phyloP scores from a whole-genome alignment of 116 monocot species.

The Iris pallida region DNA sequence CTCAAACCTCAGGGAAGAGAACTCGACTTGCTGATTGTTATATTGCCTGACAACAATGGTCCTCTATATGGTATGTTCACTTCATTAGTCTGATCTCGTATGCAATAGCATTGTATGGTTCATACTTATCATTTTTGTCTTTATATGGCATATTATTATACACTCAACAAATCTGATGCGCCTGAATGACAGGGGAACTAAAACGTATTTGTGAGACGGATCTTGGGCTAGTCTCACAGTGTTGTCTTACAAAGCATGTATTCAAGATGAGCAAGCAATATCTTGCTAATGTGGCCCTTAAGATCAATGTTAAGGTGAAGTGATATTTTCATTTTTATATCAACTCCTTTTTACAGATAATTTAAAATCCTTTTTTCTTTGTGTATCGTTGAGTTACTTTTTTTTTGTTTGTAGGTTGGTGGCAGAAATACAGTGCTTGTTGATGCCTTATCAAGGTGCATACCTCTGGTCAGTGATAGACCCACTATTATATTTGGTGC shows the following conservation, averaged over 20 bases:
- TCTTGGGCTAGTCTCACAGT: slow-evolving; percentile 89
- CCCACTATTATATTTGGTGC: slow-evolving; percentile 96
- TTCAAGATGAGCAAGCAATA: slow-evolving; percentile 75
- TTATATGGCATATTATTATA: background rate
- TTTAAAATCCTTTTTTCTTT: background rate
- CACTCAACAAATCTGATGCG: background rate
- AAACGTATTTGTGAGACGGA: slow-evolving; percentile 96
- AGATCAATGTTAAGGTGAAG: slow-evolving; percentile 88
- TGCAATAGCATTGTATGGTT: background rate
- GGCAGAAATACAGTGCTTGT: slow-evolving; percentile 85
- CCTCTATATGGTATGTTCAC: slow-evolving; percentile 72
- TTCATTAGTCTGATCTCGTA: background rate
- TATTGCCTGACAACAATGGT: slow-evolving; percentile 90
- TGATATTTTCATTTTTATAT: background rate
- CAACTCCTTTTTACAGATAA: background rate
- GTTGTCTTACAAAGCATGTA: slow-evolving; percentile 80
- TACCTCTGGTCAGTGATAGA: slow-evolving; percentile 64
- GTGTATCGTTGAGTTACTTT: background rate
- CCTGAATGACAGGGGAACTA: slow-evolving; percentile 47
- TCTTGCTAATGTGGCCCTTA: slow-evolving; percentile 91
- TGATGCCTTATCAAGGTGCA: slow-evolving; percentile 52
- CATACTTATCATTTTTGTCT: background rate
- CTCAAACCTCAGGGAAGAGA: slow-evolving; percentile 47
- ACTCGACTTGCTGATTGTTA: slow-evolving; percentile 73
- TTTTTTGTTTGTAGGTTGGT: slow-evolving; percentile 51